A percentile compares a stretch with the other conserved stretches of the same genome.
Evolutionary conservation across 2,329 filamentous ascomycete genomes (phyloP).

Genomic region (Pestalotiopsis sp.): DNA sequence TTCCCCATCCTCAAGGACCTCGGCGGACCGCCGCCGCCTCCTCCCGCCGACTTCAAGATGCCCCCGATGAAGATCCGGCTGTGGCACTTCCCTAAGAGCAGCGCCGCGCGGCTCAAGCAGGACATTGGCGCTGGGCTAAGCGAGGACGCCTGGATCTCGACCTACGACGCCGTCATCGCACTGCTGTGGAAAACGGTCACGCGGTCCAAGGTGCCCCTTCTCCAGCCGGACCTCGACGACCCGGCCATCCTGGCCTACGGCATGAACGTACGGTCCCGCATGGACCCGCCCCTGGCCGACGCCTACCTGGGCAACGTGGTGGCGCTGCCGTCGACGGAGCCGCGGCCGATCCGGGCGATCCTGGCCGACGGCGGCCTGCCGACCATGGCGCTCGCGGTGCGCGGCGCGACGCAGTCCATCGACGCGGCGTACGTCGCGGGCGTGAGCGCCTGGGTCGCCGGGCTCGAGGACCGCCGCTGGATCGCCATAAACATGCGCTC

Average conservation of each 20-base stretch:
- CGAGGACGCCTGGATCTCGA: slow-evolving; percentile 22
- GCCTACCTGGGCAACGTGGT: slow-evolving; percentile 25
- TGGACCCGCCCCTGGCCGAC: slow-evolving; percentile 25
- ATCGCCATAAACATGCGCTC: slow-evolving; percentile 23
- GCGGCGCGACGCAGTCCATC: slow-evolving; percentile 24
- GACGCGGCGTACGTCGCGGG: slow-evolving; percentile 22
- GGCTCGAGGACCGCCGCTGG: slow-evolving; percentile 24
- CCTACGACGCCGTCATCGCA: slow-evolving; percentile 28
- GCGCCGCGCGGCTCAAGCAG: slow-evolving; percentile 21
- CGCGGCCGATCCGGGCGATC: neutral
- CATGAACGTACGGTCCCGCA: slow-evolving; percentile 23
- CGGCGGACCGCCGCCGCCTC: slow-evolving; percentile 20
- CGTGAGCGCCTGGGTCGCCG: slow-evolving; percentile 26
- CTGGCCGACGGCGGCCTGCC: slow-evolving; percentile 15
- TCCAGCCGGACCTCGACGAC: slow-evolving; percentile 17
- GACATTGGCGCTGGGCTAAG: neutral
- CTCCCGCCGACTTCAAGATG: slow-evolving; percentile 26
- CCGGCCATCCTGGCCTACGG: slow-evolving; percentile 24
- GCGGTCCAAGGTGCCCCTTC: slow-evolving; percentile 22
- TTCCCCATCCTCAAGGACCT: slow-evolving; percentile 17
- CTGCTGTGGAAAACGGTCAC: slow-evolving; percentile 26
- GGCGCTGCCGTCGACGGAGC: neutral
- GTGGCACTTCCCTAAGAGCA: slow-evolving; percentile 25
- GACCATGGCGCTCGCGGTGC: slow-evolving; percentile 23
- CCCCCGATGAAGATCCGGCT: slow-evolving; percentile 22